Evolutionary conservation across 352 stramenopile species (phyloP).

Genomic region (Plasmopara viticola): DNA sequence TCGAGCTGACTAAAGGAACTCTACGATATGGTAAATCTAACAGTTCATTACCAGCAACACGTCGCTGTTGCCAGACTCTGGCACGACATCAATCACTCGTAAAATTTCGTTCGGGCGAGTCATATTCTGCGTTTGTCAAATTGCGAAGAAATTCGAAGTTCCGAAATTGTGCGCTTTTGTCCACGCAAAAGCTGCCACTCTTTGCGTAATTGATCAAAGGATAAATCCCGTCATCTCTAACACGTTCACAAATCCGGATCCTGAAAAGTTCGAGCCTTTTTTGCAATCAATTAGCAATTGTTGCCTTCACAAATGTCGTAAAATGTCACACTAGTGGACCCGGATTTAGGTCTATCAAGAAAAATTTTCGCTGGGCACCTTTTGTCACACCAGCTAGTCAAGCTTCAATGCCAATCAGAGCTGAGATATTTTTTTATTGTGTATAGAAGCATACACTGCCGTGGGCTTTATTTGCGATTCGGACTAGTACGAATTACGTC

Average conservation of each 20-base stretch:
- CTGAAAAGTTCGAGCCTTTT: constrained; percentile 40
- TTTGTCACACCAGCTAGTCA: constrained; percentile 65
- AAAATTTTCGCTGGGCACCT: constrained; percentile 43
- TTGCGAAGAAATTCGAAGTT: constrained; percentile 46
- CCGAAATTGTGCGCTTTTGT: constrained; percentile 20
- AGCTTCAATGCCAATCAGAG: constrained; percentile 82
- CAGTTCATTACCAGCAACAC: constrained; percentile 34
- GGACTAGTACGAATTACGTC: constrained; percentile 17
- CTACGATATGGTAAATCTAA: constrained; percentile 34
- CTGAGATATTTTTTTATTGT: constrained; percentile 41
- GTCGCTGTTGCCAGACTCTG: no score
- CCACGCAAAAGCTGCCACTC: constrained; percentile 27
- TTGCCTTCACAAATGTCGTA: constrained; percentile 51
- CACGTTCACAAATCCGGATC: constrained; percentile 11
- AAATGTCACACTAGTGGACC: constrained; percentile 66
- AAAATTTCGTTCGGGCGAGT: no score
- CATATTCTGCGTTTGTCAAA: no score
- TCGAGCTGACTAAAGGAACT: constrained; percentile 19
- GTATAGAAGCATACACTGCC: constrained; percentile 39
- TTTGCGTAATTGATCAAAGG: constrained; percentile 5
- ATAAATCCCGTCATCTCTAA: constrained; percentile 4
- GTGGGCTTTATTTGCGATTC: constrained; percentile 14
- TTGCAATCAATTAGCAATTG: constrained; percentile 74
- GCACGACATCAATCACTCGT: no score
- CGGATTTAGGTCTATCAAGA: constrained; percentile 20